Conservation (phyloP, 495 filamentous ascomycete genomes). For the Aspergillus carlsbadensis region DNA sequence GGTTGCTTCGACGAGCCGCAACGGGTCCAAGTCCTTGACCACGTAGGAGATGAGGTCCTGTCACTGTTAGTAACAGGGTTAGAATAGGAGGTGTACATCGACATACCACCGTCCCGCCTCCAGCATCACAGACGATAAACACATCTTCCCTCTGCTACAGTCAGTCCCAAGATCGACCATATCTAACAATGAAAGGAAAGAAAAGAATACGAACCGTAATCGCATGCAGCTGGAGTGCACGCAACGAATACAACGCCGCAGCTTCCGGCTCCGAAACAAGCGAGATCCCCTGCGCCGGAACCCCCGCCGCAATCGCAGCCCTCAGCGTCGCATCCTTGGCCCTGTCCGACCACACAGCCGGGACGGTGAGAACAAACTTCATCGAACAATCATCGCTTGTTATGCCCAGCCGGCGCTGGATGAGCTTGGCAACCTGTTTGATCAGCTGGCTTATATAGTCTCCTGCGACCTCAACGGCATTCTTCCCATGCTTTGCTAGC, state of each 20-base stretch:
- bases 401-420: constrained; percentile 33
- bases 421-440: constrained; percentile 25
- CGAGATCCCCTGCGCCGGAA: constrained; percentile 35
- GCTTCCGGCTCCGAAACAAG: constrained; percentile 64
- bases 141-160: constrained; percentile 44
- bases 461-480: constrained; percentile 16
- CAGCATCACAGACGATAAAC: constrained; percentile 57
- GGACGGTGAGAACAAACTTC: constrained; percentile 50
- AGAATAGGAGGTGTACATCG: constrained; percentile 13
- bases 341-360: constrained; percentile 54
- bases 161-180: no score
- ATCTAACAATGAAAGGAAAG: no score
- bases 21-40: constrained; percentile 11
- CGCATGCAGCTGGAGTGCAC: constrained; percentile 28
- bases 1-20: constrained; percentile 18
- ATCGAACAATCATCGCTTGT: constrained; percentile 17
- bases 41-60: constrained; percentile 50
- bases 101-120: constrained; percentile 59
- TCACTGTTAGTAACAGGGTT: neutral
- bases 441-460: constrained; percentile 46
- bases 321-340: constrained; percentile 47
- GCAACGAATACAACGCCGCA: constrained; percentile 53
- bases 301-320: constrained; percentile 49
- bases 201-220: constrained; percentile 10
- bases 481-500: constrained; percentile 1